Evolutionary conservation across 2,329 filamentous ascomycete genomes (phyloP), one percentile per base, ranked within the genome.

Genomic region (Zymoseptoria passerinii): DNA sequence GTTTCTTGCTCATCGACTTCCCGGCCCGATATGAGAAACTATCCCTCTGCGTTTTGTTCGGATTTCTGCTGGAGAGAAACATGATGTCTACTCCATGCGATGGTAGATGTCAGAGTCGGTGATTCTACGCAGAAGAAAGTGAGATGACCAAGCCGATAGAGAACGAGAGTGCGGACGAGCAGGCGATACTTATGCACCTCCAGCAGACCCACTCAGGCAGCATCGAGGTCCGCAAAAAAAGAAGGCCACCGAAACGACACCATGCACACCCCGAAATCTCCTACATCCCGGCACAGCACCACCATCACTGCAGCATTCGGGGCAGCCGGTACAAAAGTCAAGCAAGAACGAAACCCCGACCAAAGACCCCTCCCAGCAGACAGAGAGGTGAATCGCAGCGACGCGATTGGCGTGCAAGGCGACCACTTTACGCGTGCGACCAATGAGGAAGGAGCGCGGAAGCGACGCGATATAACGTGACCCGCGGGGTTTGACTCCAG

Each of bases 1-100:
- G 68, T 62, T 67, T 71, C 61, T 70, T 71, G 62, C 61, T 67
- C 56, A 65, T 70, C 48, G 68, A 65, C 51, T 72, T 72, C 28
- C 66, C 68, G 6, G 67, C 66, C 53, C 67, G 57, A 51, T 69
- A 63, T n/a, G 66, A 67, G 58, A 72, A 72, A 57, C 69, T 71
- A 44, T 72, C 69, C 40, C 69, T 61, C 54, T 71, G 66, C 27
- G 69, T 70, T 50, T 69, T 70, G 62, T 63, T 68, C 49, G 57
- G 54, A 35, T 52, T 66, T 9, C 49, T 16, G 62, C 63, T 67
- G 5, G 61, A 59, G 2, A 66, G 63, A 58, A 70, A 71, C 68
- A 71, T 71, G 16, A 35, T 65, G 49, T 53, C 58, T 50, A 48
- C 2, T 54, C 48, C 20, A 55, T 49, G 16, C 9, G 49, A 29